phyloP scores from a whole-genome alignment of 1,139 yeast genomes.

The Kodamaea fungicola region DNA sequence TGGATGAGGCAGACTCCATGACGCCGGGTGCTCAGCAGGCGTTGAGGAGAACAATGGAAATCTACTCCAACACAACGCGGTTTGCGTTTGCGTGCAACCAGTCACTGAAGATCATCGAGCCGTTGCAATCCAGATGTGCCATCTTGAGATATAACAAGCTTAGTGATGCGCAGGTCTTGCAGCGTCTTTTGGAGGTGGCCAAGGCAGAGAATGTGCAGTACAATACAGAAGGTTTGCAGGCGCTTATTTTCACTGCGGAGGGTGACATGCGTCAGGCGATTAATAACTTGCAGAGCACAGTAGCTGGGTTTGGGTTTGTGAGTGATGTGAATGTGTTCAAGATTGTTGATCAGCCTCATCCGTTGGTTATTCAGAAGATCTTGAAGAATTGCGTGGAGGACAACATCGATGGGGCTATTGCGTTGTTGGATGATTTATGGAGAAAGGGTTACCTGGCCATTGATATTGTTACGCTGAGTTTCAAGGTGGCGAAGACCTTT shows the following conservation, averaged over 20 bases:
- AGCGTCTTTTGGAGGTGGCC: slow-evolving; percentile 70
- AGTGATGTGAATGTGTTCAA: slow-evolving; percentile 89
- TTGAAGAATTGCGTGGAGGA: slow-evolving; percentile 46
- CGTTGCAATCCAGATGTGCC: slow-evolving; percentile 95
- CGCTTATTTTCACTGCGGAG: slow-evolving; percentile 92
- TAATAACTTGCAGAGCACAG: slow-evolving; percentile 89
- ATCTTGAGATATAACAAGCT: slow-evolving; percentile 80
- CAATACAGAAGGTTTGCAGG: slow-evolving; percentile 89
- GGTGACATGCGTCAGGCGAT: slow-evolving; percentile 99
- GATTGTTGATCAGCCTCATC: slow-evolving; percentile 96
- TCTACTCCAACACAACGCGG: slow-evolving; percentile 88
- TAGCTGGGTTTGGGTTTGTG: slow-evolving; percentile 88
- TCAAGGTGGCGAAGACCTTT: slow-evolving; percentile 78
- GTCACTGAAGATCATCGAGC: slow-evolving; percentile 91
- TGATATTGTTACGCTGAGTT: slow-evolving; percentile 87
- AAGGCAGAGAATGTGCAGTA: slow-evolving; percentile 70
- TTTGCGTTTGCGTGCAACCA: slow-evolving; percentile 98
- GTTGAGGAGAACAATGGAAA: slow-evolving; percentile 93
- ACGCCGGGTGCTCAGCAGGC: slow-evolving; percentile 99
- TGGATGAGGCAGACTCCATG: slow-evolving; percentile 98
- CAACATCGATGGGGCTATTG: slow-evolving; percentile 65
- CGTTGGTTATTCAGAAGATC: slow-evolving; percentile 77
- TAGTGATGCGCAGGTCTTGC: slow-evolving; percentile 79
- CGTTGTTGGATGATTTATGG: slow-evolving; percentile 70
- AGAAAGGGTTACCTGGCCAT: slow-evolving; percentile 88